Percentiles rank a stretch among this genome's conserved stretches.
phyloP scores from a whole-genome alignment of 1,139 yeast species.

The Yamadazyma diddensiae region DNA sequence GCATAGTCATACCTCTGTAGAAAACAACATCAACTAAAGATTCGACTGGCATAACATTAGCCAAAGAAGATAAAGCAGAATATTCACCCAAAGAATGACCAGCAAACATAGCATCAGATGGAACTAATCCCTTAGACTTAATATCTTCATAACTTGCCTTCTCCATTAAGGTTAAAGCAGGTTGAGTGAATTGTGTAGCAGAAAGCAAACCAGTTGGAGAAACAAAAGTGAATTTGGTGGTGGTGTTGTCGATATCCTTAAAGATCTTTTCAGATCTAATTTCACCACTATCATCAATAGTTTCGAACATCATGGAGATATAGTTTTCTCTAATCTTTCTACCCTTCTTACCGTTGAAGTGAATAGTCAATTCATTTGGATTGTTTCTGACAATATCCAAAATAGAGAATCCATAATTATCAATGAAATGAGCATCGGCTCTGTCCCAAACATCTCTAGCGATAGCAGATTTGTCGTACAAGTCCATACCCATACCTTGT shows the following conservation, averaged over 20 bases:
- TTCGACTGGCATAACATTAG: slow-evolving; percentile 98
- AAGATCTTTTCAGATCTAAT: slow-evolving; percentile 91
- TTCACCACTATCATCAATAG: slow-evolving; percentile 80
- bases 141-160: slow-evolving; percentile 98
- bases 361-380: slow-evolving; percentile 92
- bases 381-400: slow-evolving; percentile 92
- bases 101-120: slow-evolving; percentile 91
- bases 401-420: slow-evolving; percentile 95
- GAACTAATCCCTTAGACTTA: slow-evolving; percentile 93
- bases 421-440: slow-evolving; percentile 90
- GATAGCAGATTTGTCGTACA: slow-evolving; percentile 85
- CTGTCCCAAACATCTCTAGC: slow-evolving; percentile 97
- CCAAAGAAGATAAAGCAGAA: slow-evolving; percentile 94
- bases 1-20: slow-evolving; percentile 99
- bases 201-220: slow-evolving; percentile 95
- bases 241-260: slow-evolving; percentile 79
- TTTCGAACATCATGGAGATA: slow-evolving; percentile 96
- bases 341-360: slow-evolving; percentile 98
- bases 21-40: slow-evolving; percentile 96
- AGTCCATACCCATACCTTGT: slow-evolving; percentile 99
- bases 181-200: slow-evolving; percentile 98
- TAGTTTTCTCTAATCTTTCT: slow-evolving; percentile 92
- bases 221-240: slow-evolving; percentile 82
- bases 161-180: slow-evolving; percentile 98
- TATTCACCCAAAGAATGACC: slow-evolving; percentile 99